Evolutionary conservation across 176 grass and related monocot species (phyloP), one percentile per base, ranked within the genome.

Genomic region (Avena insularis): DNA sequence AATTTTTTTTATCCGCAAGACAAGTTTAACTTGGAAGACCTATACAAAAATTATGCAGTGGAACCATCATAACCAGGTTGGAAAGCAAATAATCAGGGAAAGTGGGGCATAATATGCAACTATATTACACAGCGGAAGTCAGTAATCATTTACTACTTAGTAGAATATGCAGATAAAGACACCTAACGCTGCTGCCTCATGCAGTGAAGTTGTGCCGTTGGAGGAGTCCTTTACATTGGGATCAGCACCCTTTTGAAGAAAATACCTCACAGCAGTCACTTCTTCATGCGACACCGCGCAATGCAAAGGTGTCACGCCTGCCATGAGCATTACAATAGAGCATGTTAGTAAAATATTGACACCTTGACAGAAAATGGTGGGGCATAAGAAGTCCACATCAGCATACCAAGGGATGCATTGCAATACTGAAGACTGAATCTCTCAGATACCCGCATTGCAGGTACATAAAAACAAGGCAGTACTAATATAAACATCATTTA

Each of bases 221-320:
- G 8, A 12, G 79, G 74, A 17, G 73, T 81, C 66, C 46, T 83
- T 61, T 46, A 38, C 80, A 68, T 84, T 84, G 51, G 84, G 72
- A 83, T 83, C 65, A 43, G 90, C 90, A 15, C 90, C 81, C 63
- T 80, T 86, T 25, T 84, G 78, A 38, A 91, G 85, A 73, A 91
- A 81, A 84, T 91, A 91, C 36, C 33, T 81, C 13, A 49, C 56
- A 40, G 81, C 63, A 69, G 17, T 81, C 23, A 64, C 17, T 59
- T 91, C 6, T 29, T 82, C 67, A 68, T 57, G 19, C 25, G 9
- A 21, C 31, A 46, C 85, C 1, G 81, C 75, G 46, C 20, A 84
- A 67, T 19, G 43, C 70, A 91, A 80, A 49, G 90, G 90, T 4
- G 71, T 90, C 68, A 35, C 58, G 36, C 80, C 87, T 88, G 64